Evolutionary conservation across 805 yeast species (phyloP), one percentile per base, ranked within the genome.

Genomic region (Yarrowia bubula): DNA sequence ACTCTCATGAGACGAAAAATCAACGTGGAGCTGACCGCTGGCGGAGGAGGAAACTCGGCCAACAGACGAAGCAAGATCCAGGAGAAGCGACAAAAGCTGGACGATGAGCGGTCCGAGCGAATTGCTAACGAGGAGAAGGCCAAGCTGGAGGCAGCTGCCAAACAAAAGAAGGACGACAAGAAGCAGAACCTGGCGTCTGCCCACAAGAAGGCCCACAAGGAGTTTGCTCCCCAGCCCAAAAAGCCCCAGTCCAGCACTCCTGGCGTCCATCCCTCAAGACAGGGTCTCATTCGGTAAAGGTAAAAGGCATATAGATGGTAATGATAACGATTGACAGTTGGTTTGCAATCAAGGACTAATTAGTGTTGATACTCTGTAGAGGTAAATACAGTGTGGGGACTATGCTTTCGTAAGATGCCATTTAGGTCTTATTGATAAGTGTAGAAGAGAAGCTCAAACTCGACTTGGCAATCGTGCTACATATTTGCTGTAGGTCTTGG

Each of bases 21-120:
- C 72, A 95, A 95, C 73, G 98, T 95, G 39, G 99, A 95, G 75
- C 81, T 95, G 71, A 95, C 98, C 1, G 99, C 91, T 60, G 99
- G 99, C 65, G 99, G 99, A 46, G 99, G 99, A 55, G 98, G 98
- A 65, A 93, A 93, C 74, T 86, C 96, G 9, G 78, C 82, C 66
- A 81, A 78, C 64, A 71, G 82, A 13, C 65, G 70, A 53, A 81
- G 83, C 65, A 95, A 95, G 76, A 81, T 95, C 70, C 84, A 85
- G 72, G 83, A 82, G 57, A 93, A 93, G 80, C 93, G 93, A 74
- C 87, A 84, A 50, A 87, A 86, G 71, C 77, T 92, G 70, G 82
- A 82, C 48, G 87, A 81, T 32, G 96, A 92, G 72, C 82, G 96
- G 70, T 82, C 78, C 66, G 83, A 80, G 43, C 83, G 87, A 71